Evolutionary conservation across 495 filamentous ascomycete species (phyloP), one percentile per base, ranked within the genome.

Genomic region (Hypoxylon rickii): DNA sequence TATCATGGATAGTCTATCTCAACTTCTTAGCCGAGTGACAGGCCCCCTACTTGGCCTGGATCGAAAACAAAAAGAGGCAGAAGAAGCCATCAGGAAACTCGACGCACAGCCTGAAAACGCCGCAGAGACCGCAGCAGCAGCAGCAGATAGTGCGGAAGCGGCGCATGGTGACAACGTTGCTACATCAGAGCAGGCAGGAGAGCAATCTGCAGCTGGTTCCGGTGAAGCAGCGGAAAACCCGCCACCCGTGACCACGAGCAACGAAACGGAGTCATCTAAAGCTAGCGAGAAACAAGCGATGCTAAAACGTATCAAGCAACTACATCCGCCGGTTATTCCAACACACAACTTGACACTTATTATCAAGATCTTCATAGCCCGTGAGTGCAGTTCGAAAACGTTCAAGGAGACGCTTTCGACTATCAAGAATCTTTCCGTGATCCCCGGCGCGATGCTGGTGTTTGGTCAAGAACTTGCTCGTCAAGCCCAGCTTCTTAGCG

Each of bases 361-460:
- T 7, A 89, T 97, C 63, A 94, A 95, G 62, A 96, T 99, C 54
- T 86, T 99, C 55, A 89, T 93, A 10, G 92, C 94, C 44, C 88
- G 91, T 21, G 94, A 99, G 69, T 99, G 94, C 73, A 94, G 88
- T 62, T 91, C 89, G 41, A 96, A 96, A 76, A 97, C 92, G 1
- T 97, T 97, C 80, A 86, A 90, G 62, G 93, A 97, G 65, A 97
- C 95, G 0, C 81, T 97, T 38, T 92, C 95, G 13, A 93, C 94
- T 7, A 97, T 99, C 78, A 96, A 96, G 74, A 96, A 97, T 64
- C 84, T 99, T 24, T 96, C 94, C 29, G 85, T 87, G 38, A 90
- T 99, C 52, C 91, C 92, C 17, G 90, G 87, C 19, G 92, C 95
- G 12, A 91, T 92, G 64, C 86, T 88, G 56, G 79, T 94, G 7